phyloP scores from a whole-genome alignment of 2,329 filamentous ascomycete genomes.

The Aspergillus oerlinghausenensis region DNA sequence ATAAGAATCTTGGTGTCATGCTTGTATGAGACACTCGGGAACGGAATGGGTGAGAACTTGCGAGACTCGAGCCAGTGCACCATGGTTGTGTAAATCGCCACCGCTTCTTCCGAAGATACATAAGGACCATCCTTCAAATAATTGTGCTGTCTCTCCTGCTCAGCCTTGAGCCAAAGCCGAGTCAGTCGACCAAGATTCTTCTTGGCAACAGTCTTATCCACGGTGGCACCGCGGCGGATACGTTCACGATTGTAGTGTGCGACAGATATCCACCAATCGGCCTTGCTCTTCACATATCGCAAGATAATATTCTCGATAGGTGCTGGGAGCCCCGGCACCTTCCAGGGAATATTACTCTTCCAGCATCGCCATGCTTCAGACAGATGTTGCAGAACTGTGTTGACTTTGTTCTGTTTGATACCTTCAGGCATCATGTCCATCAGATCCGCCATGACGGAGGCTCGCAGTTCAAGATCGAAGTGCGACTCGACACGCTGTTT shows the following conservation, averaged over 20 bases:
- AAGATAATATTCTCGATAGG: constrained; percentile 99
- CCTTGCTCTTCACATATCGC: constrained; percentile 97
- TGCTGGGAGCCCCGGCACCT: constrained; percentile 91
- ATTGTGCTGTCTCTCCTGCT: constrained; percentile 97
- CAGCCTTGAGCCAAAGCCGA: constrained; percentile 92
- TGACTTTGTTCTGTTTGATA: constrained; percentile 99
- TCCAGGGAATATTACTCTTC: constrained; percentile 99
- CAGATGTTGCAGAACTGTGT: constrained; percentile 92
- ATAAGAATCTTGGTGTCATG: constrained; percentile 99
- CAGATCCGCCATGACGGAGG: constrained; percentile 96
- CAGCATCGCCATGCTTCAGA: constrained; percentile 99
- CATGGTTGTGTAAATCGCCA: constrained; percentile 97
- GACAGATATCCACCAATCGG: constrained; percentile 99
- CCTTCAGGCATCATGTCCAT: constrained; percentile 99
- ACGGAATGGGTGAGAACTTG: constrained; percentile 97
- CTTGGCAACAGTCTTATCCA: constrained; percentile 98
- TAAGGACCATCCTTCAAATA: constrained; percentile 99
- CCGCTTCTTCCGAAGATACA: constrained; percentile 95
- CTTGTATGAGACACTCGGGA: constrained; percentile 98
- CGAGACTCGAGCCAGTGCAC: constrained; percentile 98
- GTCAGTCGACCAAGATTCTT: constrained; percentile 96
- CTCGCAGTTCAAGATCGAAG: constrained; percentile 93
- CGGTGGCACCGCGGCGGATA: constrained; percentile 91
- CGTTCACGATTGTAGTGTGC: constrained; percentile 98
- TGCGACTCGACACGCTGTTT: constrained; percentile 99